These are phyloP conservation scores for Cadophora sp. DNA, from an alignment of 2,329 filamentous ascomycete species.

Conservation along the genomic window DNA sequence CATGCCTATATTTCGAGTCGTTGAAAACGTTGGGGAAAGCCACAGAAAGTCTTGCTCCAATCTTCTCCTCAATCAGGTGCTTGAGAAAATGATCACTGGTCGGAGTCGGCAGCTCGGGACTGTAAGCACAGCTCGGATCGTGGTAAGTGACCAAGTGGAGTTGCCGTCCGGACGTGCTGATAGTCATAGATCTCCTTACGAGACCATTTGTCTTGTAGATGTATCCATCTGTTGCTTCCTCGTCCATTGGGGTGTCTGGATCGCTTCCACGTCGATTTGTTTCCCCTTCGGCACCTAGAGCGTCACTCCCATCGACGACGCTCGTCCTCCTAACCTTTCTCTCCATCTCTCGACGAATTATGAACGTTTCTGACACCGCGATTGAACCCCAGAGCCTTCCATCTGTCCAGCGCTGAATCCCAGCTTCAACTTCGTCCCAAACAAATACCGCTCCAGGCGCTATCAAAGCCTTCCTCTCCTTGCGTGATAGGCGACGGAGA, in stretches of 20 bases:
- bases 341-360: conserved; percentile 2
- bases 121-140: not conserved
- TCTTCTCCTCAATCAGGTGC: conserved; percentile 4
- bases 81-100: not conserved
- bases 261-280: not conserved
- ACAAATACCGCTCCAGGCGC: conserved; percentile 6
- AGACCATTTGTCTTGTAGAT: not conserved
- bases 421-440: conserved; percentile 1
- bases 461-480: not conserved
- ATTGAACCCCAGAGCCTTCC: not conserved
- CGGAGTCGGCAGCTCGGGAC: not conserved
- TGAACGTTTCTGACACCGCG: not conserved
- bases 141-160: conserved; percentile 6
- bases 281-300: not conserved
- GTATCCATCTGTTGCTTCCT: not conserved
- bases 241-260: not conserved
- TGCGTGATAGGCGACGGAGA: not conserved
- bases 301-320: not conserved
- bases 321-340: not conserved
- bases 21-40: not conserved
- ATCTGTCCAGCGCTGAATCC: not conserved
- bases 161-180: not conserved
- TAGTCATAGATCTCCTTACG: not conserved
- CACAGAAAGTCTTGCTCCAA: not conserved
- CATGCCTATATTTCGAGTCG: not conserved